phyloP scores from a whole-genome alignment of 140 eudicot species.

The Senecio squalidus region DNA sequence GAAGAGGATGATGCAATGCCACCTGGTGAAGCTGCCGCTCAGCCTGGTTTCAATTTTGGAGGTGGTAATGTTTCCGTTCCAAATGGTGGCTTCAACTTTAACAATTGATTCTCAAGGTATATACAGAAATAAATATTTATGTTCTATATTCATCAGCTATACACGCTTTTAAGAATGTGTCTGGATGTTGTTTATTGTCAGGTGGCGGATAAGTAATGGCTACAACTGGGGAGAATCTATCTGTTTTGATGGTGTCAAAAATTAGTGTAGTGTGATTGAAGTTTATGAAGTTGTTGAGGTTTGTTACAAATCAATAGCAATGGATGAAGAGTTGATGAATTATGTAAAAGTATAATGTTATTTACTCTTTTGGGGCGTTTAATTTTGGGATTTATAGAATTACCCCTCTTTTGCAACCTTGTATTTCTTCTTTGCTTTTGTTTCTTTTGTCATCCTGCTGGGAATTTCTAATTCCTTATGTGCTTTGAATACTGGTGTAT shows the following conservation, averaged over 20 bases:
- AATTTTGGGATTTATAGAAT: slow-evolving; percentile 18
- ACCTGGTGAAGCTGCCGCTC: slow-evolving; percentile 43
- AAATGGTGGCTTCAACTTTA: slow-evolving; percentile 35
- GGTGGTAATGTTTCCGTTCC: slow-evolving; percentile 37
- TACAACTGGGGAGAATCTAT: no score
- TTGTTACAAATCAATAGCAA: slow-evolving; percentile 11
- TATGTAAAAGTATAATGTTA: slow-evolving; percentile 23
- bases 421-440: not conserved
- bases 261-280: slow-evolving; percentile 17
- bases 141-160: not conserved
- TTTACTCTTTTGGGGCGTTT: slow-evolving; percentile 10
- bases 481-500: not conserved
- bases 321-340: slow-evolving; percentile 19
- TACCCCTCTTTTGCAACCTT: slow-evolving; percentile 14
- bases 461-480: not conserved
- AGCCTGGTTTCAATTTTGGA: slow-evolving; percentile 41
- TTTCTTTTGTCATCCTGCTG: not conserved
- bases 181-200: slow-evolving; percentile 1
- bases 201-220: no score
- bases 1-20: slow-evolving; percentile 59
- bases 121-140: not conserved
- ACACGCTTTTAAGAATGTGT: not conserved
- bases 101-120: slow-evolving; percentile 19
- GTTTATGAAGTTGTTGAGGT: slow-evolving; percentile 23
- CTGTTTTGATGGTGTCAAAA: no score